Percentiles rank a stretch among this genome's conserved stretches.
These are phyloP conservation scores for Articulospora tetracladia DNA, from an alignment of 495 filamentous ascomycete species.

Conservation along the genomic window DNA sequence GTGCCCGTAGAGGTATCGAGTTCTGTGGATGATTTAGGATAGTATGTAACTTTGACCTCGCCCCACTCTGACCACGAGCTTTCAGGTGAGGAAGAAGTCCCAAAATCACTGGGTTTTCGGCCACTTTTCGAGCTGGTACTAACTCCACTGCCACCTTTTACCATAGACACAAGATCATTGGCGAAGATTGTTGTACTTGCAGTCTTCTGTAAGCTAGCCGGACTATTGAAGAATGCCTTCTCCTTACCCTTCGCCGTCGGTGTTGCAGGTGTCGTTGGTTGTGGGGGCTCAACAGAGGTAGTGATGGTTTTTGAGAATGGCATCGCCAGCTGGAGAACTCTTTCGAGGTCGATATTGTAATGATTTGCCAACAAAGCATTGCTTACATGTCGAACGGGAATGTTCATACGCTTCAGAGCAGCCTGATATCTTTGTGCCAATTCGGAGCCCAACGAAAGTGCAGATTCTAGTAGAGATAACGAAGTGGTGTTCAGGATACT, in stretches of 20 bases:
- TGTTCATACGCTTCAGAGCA: constrained; percentile 64
- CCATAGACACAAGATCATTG: constrained; percentile 72
- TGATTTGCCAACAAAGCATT: constrained; percentile 73
- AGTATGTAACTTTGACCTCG: constrained; percentile 61
- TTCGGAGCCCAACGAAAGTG: constrained; percentile 73
- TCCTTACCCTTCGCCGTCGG: constrained; percentile 67
- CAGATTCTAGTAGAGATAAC: constrained; percentile 65
- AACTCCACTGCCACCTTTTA: constrained; percentile 32
- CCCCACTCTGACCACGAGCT: constrained; percentile 64
- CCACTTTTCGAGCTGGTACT: constrained; percentile 21
- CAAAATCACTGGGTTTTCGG: constrained; percentile 7
- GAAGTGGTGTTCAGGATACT: constrained; percentile 85
- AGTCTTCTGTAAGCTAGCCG: constrained; percentile 31
- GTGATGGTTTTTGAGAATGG: constrained; percentile 72
- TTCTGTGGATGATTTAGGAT: constrained; percentile 41
- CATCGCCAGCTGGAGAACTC: constrained; percentile 73
- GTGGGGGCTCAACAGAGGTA: constrained; percentile 35
- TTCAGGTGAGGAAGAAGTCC: neutral
- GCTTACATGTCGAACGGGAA: constrained; percentile 58
- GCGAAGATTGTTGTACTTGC: constrained; percentile 55
- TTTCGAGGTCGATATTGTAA: constrained; percentile 92
- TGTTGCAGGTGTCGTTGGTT: constrained; percentile 42
- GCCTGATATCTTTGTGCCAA: constrained; percentile 91
- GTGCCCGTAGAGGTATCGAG: constrained; percentile 5
- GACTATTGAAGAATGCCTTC: constrained; percentile 37